Conservation (phyloP, 2,329 filamentous ascomycete species). For the Fusarium solani-melongenae region DNA sequence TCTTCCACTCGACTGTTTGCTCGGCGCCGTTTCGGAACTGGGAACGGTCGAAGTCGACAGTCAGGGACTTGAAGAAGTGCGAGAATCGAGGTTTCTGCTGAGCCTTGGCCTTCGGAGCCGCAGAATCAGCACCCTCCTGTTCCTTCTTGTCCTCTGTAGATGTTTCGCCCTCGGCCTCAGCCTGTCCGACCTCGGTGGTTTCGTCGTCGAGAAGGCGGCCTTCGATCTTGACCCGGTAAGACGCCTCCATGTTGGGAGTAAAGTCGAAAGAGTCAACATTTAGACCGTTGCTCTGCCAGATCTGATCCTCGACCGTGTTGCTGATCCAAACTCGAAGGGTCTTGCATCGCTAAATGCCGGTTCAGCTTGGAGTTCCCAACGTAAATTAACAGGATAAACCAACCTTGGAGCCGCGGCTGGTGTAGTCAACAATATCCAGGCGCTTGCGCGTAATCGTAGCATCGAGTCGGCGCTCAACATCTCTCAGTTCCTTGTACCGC, state of each 20-base stretch:
- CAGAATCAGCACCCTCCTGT: conserved; percentile 43
- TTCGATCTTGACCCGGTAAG: conserved; percentile 92
- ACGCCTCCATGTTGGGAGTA: conserved; percentile 78
- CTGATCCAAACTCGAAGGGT: conserved; percentile 94
- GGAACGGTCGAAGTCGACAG: conserved; percentile 76
- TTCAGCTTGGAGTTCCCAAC: conserved; percentile 7
- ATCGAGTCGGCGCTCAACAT: conserved; percentile 89
- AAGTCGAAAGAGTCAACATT: conserved; percentile 86
- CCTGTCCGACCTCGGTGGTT: conserved; percentile 65
- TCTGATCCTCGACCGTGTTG: conserved; percentile 94
- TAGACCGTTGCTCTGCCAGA: conserved; percentile 81
- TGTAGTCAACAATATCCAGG: conserved; percentile 86
- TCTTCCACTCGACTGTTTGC: conserved; percentile 85
- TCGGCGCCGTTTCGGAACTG: conserved; percentile 66
- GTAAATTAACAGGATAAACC: conserved; percentile 7
- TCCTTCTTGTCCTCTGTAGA: conserved; percentile 43
- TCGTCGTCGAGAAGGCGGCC: conserved; percentile 82
- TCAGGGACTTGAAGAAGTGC: conserved; percentile 85
- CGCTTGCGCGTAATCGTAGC: conserved; percentile 94
- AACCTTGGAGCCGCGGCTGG: conserved; percentile 78
- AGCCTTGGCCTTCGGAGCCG: conserved; percentile 49
- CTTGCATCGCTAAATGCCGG: conserved; percentile 70
- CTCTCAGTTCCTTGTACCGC: conserved; percentile 85
- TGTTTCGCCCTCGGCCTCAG: conserved; percentile 57
- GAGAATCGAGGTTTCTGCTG: conserved; percentile 70